Conservation (phyloP, 306 rosid species). For the Myrica gale region DNA sequence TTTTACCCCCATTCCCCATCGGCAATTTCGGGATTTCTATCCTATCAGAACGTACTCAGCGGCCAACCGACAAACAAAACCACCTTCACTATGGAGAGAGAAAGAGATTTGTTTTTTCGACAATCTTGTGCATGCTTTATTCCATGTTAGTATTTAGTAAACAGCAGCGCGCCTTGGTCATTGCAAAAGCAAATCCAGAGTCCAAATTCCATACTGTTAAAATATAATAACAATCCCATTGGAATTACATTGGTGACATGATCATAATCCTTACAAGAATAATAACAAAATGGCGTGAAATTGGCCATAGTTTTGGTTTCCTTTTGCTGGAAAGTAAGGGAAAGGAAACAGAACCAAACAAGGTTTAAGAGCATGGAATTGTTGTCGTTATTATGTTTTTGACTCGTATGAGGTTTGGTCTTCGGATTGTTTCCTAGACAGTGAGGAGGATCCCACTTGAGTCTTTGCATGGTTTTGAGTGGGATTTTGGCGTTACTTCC, state of each 20-base stretch:
- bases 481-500: constrained; percentile 48
- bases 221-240: constrained; percentile 8
- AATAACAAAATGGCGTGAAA: neutral
- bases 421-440: neutral
- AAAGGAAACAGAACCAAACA: neutral
- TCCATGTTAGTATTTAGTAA: constrained; percentile 34
- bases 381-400: constrained; percentile 10
- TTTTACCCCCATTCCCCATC: neutral
- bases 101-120: constrained; percentile 41
- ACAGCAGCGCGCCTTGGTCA: constrained; percentile 46
- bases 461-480: constrained; percentile 57
- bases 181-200: constrained; percentile 45
- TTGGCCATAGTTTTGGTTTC: neutral
- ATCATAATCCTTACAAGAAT: constrained; percentile 18
- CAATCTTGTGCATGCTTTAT: constrained; percentile 34
- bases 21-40: constrained; percentile 32
- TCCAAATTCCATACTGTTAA: constrained; percentile 45
- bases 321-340: neutral
- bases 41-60: constrained; percentile 26
- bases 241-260: constrained; percentile 27
- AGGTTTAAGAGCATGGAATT: neutral
- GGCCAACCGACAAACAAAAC: constrained; percentile 48
- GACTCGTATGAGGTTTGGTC: constrained; percentile 12
- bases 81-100: constrained; percentile 23
- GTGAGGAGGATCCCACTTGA: constrained; percentile 22